These are phyloP conservation scores for Perilla frutescens DNA, from an alignment of 257 asterid species.

Conservation along the genomic window DNA sequence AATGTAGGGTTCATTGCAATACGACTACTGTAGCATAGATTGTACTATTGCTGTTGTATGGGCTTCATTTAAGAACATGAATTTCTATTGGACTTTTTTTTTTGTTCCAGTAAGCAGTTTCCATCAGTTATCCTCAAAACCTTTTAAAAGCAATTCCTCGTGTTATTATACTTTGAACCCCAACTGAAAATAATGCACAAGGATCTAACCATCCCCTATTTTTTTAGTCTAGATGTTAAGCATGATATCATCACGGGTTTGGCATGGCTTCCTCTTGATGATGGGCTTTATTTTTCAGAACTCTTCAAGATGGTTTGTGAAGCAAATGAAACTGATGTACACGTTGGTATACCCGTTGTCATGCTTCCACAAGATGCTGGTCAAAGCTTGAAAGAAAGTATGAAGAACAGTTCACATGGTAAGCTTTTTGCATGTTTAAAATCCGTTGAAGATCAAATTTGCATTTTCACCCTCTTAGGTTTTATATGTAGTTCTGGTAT, in stretches of 20 bases:
- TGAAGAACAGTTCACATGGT: constrained; percentile 69
- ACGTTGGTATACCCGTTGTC: constrained; percentile 78
- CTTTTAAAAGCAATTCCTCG: constrained; percentile 15
- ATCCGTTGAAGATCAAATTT: neutral
- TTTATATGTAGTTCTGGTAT: neutral
- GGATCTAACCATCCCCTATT: neutral
- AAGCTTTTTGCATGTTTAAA: constrained; percentile 37
- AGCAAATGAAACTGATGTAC: constrained; percentile 67
- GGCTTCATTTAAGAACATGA: constrained; percentile 13
- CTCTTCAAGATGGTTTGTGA: constrained; percentile 99
- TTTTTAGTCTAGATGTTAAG: neutral
- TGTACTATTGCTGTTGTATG: neutral
- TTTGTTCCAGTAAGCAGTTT: constrained; percentile 2
- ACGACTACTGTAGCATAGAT: neutral
- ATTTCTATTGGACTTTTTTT: neutral
- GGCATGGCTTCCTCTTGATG: constrained; percentile 7
- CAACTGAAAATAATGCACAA: constrained; percentile 5
- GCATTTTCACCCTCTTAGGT: constrained; percentile 1
- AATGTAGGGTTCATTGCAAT: neutral
- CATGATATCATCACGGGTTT: constrained; percentile 16
- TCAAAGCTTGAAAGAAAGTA: constrained; percentile 51
- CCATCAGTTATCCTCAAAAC: neutral
- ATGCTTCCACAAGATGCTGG: constrained; percentile 99
- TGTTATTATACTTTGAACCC: neutral
- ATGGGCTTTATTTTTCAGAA: constrained; percentile 53